These are phyloP conservation scores for Trichomonas vaginalis DNA, from an alignment of 208 protist genomes.

Conservation along the genomic window DNA sequence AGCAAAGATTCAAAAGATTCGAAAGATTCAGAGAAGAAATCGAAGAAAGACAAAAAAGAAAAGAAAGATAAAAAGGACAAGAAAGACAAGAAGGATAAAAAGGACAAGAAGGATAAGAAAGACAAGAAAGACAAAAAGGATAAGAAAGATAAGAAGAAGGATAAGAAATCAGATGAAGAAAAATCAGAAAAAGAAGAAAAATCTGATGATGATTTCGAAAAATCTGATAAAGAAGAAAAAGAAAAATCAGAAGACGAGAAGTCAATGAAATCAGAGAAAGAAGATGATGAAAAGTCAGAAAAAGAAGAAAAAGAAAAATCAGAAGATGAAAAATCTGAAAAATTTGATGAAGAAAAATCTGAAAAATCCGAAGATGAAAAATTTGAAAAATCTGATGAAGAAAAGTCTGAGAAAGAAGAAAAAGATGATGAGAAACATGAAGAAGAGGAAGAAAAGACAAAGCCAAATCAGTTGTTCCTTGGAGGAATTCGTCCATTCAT, in stretches of 20 bases:
- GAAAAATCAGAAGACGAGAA: too few relatives aligned
- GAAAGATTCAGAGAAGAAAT: neutral
- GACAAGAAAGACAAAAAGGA: too few relatives aligned
- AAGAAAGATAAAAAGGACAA: too few relatives aligned
- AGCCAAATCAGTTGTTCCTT: neutral
- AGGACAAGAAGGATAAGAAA: neutral
- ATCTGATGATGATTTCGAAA: neutral
- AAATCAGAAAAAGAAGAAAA: neutral
- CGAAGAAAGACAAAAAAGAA: too few relatives aligned
- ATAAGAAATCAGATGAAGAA: neutral
- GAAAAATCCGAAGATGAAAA: too few relatives aligned
- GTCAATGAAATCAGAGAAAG: neutral
- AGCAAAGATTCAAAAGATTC: neutral
- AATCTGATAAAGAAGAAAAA: neutral
- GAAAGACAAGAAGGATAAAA: neutral
- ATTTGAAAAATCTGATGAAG: too few relatives aligned
- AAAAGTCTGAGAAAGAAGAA: neutral
- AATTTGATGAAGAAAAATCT: too few relatives aligned
- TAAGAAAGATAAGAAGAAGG: neutral
- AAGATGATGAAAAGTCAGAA: neutral
- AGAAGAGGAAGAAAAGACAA: neutral
- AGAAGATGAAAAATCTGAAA: neutral
- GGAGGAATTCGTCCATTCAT: neutral
- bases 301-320: neutral
- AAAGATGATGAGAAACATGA: neutral